These are phyloP conservation scores for Bipolaris oryzae DNA, from an alignment of 2,329 filamentous ascomycete species.

Conservation along the genomic window DNA sequence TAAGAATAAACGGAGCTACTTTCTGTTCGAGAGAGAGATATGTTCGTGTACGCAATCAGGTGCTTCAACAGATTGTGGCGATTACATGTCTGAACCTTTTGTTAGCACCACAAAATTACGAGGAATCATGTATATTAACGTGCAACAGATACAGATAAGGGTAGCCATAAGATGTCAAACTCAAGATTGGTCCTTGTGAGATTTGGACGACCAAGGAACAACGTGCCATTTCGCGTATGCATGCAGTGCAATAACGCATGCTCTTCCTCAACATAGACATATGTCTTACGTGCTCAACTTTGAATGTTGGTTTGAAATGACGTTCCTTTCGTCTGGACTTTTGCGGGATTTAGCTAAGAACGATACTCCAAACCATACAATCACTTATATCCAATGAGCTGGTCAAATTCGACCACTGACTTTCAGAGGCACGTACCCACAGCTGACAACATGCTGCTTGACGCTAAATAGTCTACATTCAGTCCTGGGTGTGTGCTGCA, in stretches of 20 bases:
- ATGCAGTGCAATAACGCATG: neutral
- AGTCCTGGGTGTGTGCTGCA: constrained; percentile 1
- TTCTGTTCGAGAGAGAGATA: neutral
- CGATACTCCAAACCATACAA: neutral
- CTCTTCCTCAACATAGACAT: neutral
- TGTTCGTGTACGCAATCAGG: too few species aligned
- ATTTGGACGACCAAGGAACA: neutral
- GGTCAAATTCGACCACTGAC: neutral
- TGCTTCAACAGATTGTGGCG: too few species aligned
- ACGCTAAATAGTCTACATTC: neutral
- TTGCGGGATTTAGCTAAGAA: neutral
- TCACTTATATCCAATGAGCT: neutral
- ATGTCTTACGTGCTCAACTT: neutral
- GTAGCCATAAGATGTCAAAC: neutral
- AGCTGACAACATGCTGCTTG: neutral
- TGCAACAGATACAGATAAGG: neutral
- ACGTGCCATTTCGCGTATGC: neutral
- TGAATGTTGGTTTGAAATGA: neutral
- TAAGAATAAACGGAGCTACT: neutral
- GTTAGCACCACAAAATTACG: too few species aligned
- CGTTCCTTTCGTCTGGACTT: neutral
- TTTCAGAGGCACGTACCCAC: neutral
- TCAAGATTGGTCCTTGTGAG: neutral
- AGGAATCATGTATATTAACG: neutral
- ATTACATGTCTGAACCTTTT: too few species aligned